Evolutionary conservation across 2,329 filamentous ascomycete species (phyloP), one percentile per base, ranked within the genome.

Genomic region (Trichoderma atroviride): DNA sequence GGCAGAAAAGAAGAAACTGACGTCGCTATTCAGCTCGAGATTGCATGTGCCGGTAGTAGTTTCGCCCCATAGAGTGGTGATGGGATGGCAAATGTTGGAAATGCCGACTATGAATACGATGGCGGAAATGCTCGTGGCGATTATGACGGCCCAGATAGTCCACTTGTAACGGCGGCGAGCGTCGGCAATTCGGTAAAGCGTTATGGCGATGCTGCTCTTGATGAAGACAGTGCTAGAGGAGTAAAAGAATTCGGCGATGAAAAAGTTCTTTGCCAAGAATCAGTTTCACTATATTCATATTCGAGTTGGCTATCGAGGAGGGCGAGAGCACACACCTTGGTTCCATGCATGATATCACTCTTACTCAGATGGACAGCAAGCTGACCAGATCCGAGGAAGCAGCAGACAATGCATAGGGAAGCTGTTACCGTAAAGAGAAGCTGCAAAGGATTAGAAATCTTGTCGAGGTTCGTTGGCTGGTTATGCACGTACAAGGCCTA

Each of bases 61-160:
- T 27, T 66, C 63, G 24, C 63, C 63, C 63, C 63, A 66, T n/a
- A 66, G 37, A 5, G 63, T 66, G 7, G 63, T 66, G 37, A 66
- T 66, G 63, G 63, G 63, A 58, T 66, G 63, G 11, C 63, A 66
- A n/a, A 66, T 66, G n/a, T 66, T 66, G 53, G 63, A 66, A 47
- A 66, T 66, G 27, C 63, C 63, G 13, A 43, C 27, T 35, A 66
- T 66, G 53, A 66, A 66, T 11, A 66, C 63, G 63, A 66, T 58
- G 53, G 53, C 57, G 37, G 63, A 66, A 35, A 66, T 43, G 40
- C 19, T n/a, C 29, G 63, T 66, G 63, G 63, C 53, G 53, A 66
- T n/a, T 1, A 66, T 66, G 37, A 66, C 63, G 37, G 19, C 47
- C 63, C 63, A 66, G n/a, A 66, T 66, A 19, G 35, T 58, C 63